Evolutionary conservation across 1,139 yeast genomes (phyloP).

Genomic region (Kluyveromyces sp.): DNA sequence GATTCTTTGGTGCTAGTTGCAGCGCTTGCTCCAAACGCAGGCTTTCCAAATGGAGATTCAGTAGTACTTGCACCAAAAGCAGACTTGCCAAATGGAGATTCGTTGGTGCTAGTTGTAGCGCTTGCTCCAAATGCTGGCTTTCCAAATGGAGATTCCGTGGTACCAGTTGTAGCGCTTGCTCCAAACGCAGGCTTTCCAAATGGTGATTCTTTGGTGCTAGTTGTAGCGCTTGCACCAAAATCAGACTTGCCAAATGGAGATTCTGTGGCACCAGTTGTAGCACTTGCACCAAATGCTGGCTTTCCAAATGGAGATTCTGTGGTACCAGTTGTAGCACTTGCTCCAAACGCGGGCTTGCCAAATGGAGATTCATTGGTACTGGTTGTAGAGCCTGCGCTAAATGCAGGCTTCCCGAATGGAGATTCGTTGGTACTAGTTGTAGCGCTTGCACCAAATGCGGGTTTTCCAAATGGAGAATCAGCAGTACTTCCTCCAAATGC

Average conservation of each 20-base stretch:
- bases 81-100: conserved; percentile 16
- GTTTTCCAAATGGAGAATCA: not conserved
- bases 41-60: conserved; percentile 4
- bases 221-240: not conserved
- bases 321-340: not conserved
- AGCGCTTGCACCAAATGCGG: conserved; percentile 14
- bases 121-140: conserved; percentile 5
- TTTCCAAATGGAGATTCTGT: conserved; percentile 10
- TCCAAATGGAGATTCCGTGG: conserved; percentile 5
- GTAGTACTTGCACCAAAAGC: conserved; percentile 14
- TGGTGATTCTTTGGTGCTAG: not conserved
- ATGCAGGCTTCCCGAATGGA: conserved; percentile 10
- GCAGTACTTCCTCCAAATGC: conserved; percentile 9
- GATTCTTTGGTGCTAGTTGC: not conserved
- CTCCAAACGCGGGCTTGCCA: conserved; percentile 11
- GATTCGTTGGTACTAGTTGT: conserved; percentile 12
- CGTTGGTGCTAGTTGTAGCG: conserved; percentile 4
- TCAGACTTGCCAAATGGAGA: conserved; percentile 11
- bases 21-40: not conserved
- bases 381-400: not conserved
- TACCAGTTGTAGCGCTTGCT: not conserved
- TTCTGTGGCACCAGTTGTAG: conserved; percentile 13
- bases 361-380: conserved; percentile 2
- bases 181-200: conserved; percentile 5
- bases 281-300: conserved; percentile 12